Conservation (phyloP, 1,284 basidiomycete species). For the Rhizopogon parksii region DNA sequence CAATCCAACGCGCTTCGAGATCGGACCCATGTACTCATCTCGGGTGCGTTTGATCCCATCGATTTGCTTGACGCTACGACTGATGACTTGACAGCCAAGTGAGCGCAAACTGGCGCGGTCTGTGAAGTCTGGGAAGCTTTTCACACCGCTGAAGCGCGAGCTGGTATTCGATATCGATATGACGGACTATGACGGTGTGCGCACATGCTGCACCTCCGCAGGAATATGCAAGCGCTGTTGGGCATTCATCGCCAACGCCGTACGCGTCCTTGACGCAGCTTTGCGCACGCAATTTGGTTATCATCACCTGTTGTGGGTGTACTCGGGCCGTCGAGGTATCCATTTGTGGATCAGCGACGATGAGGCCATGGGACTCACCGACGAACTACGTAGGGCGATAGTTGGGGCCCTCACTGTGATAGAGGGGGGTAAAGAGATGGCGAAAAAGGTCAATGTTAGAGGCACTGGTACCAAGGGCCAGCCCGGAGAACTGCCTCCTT, state of each 20-base stretch:
- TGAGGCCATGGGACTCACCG: conserved; percentile 83
- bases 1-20: conserved; percentile 92
- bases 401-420: conserved; percentile 87
- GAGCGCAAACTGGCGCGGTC: not conserved
- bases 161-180: conserved; percentile 99
- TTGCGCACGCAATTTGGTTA: conserved; percentile 87
- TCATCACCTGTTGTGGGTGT: conserved; percentile 88
- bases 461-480: conserved; percentile 28
- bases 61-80: not conserved
- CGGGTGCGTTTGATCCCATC: conserved; percentile 49
- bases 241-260: conserved; percentile 91
- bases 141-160: conserved; percentile 81
- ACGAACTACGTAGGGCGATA: conserved; percentile 84
- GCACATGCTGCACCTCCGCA: conserved; percentile 92
- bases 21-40: conserved; percentile 90
- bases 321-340: conserved; percentile 96
- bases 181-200: conserved; percentile 97
- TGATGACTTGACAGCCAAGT: not conserved
- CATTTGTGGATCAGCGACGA: conserved; percentile 96
- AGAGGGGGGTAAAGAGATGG: conserved; percentile 76
- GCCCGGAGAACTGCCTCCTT: conserved; percentile 53
- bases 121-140: conserved; percentile 26
- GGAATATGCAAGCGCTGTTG: conserved; percentile 93
- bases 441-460: conserved; percentile 80
- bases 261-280: conserved; percentile 77